phyloP scores from a whole-genome alignment of 495 filamentous ascomycete species.

The Staphylotrichum longicolle region DNA sequence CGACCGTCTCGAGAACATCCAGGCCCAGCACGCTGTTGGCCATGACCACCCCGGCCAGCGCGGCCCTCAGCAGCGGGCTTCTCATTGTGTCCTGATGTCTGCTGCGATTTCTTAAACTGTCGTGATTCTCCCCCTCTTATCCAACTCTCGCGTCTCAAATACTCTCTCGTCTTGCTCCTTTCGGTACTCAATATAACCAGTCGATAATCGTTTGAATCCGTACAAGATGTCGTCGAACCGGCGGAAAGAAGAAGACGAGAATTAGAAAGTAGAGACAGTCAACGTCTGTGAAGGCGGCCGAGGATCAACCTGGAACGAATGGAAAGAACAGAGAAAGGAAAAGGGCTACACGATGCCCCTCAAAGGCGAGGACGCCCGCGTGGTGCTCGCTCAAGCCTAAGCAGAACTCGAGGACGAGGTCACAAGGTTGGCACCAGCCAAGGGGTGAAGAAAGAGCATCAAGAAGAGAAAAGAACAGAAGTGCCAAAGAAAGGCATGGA shows the following conservation, averaged over 20 bases:
- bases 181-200: neutral
- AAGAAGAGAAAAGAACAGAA: constrained; percentile 20
- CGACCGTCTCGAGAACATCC: constrained; percentile 75
- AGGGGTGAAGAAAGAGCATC: constrained; percentile 20
- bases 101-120: neutral
- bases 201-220: neutral
- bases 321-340: constrained; percentile 35
- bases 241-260: constrained; percentile 26
- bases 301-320: constrained; percentile 57
- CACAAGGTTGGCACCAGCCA: constrained; percentile 18
- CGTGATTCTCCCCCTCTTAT: neutral
- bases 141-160: neutral
- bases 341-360: constrained; percentile 24
- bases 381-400: constrained; percentile 12
- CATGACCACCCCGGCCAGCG: constrained; percentile 37
- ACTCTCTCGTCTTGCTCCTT: neutral
- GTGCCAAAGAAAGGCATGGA: constrained; percentile 11
- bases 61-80: constrained; percentile 30
- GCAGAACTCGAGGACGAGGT: constrained; percentile 6
- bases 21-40: constrained; percentile 49
- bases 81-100: constrained; percentile 9
- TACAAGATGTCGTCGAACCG: constrained; percentile 27
- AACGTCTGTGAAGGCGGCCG: constrained; percentile 35
- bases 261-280: constrained; percentile 28
- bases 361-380: constrained; percentile 13